These are phyloP conservation scores for Aureobasidium sp. DNA, from an alignment of 2,329 filamentous ascomycete species.

Conservation along the genomic window DNA sequence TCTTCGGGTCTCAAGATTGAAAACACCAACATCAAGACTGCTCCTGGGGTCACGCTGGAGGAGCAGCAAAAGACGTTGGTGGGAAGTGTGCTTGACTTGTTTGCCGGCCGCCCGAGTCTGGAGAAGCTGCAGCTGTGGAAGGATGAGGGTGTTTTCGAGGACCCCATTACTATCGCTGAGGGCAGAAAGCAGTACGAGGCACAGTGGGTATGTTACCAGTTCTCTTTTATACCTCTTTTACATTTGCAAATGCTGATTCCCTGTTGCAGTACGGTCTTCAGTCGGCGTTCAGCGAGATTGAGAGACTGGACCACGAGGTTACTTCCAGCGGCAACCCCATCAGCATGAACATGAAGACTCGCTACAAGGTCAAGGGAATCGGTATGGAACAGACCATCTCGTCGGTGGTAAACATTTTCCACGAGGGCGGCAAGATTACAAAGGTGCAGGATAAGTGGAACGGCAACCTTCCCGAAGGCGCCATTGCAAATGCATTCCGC, in stretches of 20 bases:
- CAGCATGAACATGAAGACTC: constrained; percentile 46
- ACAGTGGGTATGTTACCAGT: constrained; percentile 35
- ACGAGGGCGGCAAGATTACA: constrained; percentile 39
- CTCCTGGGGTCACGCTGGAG: constrained; percentile 45
- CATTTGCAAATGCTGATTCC: not conserved
- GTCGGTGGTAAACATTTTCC: constrained; percentile 43
- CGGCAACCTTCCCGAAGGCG: constrained; percentile 45
- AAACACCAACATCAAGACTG: constrained; percentile 48
- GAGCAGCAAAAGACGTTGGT: constrained; percentile 49
- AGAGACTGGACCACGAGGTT: constrained; percentile 49
- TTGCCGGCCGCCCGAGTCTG: constrained; percentile 53
- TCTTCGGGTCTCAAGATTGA: constrained; percentile 42
- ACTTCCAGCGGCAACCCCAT: constrained; percentile 54
- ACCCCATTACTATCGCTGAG: constrained; percentile 51
- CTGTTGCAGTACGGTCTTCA: constrained; percentile 49
- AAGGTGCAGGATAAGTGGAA: constrained; percentile 52
- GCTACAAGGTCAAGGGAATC: constrained; percentile 49
- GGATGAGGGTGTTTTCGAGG: constrained; percentile 51
- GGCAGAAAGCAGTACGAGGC: constrained; percentile 49
- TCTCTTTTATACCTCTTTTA: not conserved
- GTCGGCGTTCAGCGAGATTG: constrained; percentile 51
- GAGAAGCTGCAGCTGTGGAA: constrained; percentile 55
- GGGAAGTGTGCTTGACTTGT: constrained; percentile 55
- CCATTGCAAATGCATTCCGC: constrained; percentile 46
- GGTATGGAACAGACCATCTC: constrained; percentile 45